phyloP scores from a whole-genome alignment of 1,139 yeast species.

The Pichia sp. region DNA sequence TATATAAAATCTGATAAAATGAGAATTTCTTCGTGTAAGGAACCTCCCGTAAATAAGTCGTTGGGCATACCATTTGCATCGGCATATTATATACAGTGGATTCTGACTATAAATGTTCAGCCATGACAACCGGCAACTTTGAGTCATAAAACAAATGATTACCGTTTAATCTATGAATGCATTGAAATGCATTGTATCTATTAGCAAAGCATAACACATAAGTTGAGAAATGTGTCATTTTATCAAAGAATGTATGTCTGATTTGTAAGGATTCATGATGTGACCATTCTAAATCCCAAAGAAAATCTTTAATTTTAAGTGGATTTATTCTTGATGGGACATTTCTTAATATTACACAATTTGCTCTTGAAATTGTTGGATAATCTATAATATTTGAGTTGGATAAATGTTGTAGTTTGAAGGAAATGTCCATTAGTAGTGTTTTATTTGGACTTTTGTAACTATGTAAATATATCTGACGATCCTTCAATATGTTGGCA shows the following conservation, averaged over 20 bases:
- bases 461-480: neutral
- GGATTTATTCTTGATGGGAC: slow-evolving; percentile 30
- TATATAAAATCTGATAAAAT: neutral
- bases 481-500: neutral
- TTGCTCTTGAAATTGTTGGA: neutral
- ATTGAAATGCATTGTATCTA: slow-evolving; percentile 44
- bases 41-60: too few relatives aligned
- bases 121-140: slow-evolving; percentile 31
- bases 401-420: neutral
- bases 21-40: too few relatives aligned
- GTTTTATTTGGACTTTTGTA: neutral
- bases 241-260: slow-evolving; percentile 28
- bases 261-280: slow-evolving; percentile 24
- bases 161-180: slow-evolving; percentile 52
- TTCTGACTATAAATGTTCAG: slow-evolving; percentile 27
- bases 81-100: neutral
- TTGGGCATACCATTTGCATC: too few relatives aligned
- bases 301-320: slow-evolving; percentile 27
- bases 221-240: slow-evolving; percentile 30
- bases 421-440: neutral
- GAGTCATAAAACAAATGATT: slow-evolving; percentile 34
- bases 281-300: slow-evolving; percentile 39
- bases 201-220: slow-evolving; percentile 45
- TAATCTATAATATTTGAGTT: neutral
- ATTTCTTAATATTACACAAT: slow-evolving; percentile 23